Conservation (phyloP, 2,329 filamentous ascomycete genomes). For the Orbilia javanica region DNA sequence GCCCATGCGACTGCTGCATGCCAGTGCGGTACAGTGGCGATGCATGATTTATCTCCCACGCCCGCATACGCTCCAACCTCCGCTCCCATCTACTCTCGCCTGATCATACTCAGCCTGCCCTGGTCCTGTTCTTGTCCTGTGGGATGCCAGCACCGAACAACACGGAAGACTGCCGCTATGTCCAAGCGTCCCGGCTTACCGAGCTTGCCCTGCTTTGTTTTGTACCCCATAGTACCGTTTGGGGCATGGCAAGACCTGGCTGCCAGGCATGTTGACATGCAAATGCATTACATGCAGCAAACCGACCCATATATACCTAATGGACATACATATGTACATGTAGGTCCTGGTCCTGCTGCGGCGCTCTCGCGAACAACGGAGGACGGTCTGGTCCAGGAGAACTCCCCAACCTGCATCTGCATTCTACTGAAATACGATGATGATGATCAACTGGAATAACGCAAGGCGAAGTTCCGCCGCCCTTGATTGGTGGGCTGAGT, state of each 20-base stretch:
- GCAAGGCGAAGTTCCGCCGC: conserved; percentile 30
- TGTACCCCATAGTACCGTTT: neutral
- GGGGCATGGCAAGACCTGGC: conserved; percentile 15
- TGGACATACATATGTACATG: conserved; percentile 7
- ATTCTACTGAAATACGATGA: conserved; percentile 41
- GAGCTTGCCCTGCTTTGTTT: neutral
- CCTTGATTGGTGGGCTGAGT: conserved; percentile 43
- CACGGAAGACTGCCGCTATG: conserved; percentile 48
- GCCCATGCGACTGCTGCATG: conserved; percentile 20
- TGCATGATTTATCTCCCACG: conserved; percentile 22
- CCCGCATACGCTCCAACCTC: neutral
- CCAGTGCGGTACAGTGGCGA: conserved; percentile 16
- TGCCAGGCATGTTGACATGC: conserved; percentile 9
- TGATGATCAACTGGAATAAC: conserved; percentile 52
- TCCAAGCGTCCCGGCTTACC: conserved; percentile 50
- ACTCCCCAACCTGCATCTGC: conserved; percentile 30
- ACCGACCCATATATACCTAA: conserved; percentile 13
- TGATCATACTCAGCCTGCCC: neutral
- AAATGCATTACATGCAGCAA: conserved; percentile 43
- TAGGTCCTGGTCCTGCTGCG: conserved; percentile 29
- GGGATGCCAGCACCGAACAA: conserved; percentile 52
- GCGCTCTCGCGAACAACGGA: conserved; percentile 32
- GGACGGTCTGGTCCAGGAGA: conserved; percentile 8
- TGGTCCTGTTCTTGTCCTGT: conserved; percentile 10
- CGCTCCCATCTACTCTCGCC: neutral